Conservation (phyloP, 2,329 filamentous ascomycete genomes). For the Fusarium mexicanum region DNA sequence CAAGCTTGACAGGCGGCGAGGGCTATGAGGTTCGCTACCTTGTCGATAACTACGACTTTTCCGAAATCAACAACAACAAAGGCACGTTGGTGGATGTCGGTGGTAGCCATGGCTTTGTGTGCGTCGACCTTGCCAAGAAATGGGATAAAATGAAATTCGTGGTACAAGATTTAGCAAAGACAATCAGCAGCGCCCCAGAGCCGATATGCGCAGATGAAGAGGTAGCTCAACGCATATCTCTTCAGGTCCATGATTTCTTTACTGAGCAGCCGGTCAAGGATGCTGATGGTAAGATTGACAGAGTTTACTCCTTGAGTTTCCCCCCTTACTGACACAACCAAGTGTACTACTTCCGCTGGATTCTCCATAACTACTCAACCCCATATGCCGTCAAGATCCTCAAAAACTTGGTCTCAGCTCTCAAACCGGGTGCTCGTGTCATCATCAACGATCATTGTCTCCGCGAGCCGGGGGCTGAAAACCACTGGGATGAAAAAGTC, state of each 20-base stretch:
- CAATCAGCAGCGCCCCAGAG: slow-evolving; percentile 57
- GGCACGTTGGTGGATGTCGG: slow-evolving; percentile 68
- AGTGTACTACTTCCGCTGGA: slow-evolving; percentile 69
- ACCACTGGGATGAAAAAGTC: slow-evolving; percentile 57
- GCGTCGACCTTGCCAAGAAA: slow-evolving; percentile 61
- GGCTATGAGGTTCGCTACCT: slow-evolving; percentile 65
- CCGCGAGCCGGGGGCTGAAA: slow-evolving; percentile 51
- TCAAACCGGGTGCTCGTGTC: slow-evolving; percentile 64
- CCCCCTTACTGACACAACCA: slow-evolving; percentile 16
- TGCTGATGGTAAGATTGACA: slow-evolving; percentile 57
- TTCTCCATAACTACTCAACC: slow-evolving; percentile 70
- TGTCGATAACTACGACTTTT: slow-evolving; percentile 64
- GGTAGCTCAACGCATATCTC: slow-evolving; percentile 52
- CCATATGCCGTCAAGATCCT: slow-evolving; percentile 60
- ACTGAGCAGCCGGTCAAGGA: slow-evolving; percentile 61
- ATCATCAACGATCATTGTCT: slow-evolving; percentile 59
- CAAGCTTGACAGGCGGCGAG: slow-evolving; percentile 62
- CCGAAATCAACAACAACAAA: slow-evolving; percentile 53
- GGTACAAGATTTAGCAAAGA: slow-evolving; percentile 64
- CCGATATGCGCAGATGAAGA: slow-evolving; percentile 52
- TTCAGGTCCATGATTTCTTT: slow-evolving; percentile 67
- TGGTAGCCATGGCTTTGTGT: slow-evolving; percentile 67
- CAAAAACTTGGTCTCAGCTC: slow-evolving; percentile 60
- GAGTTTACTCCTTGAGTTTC: background rate
- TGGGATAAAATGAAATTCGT: slow-evolving; percentile 64